Evolutionary conservation across 257 asterid genomes (phyloP).

Genomic region (Cinchona pubescens): DNA sequence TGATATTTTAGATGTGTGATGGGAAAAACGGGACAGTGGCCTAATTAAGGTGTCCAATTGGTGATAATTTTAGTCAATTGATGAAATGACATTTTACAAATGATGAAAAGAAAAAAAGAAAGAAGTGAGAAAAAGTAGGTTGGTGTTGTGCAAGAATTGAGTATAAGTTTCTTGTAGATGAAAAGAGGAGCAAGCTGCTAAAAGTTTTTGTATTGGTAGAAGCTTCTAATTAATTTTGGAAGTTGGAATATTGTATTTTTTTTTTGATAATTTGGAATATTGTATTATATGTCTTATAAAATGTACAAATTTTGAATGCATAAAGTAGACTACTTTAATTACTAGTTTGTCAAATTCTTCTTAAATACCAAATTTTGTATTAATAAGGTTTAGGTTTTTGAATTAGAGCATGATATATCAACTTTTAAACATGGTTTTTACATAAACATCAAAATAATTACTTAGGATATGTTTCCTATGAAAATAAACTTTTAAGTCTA

Average conservation of each 20-base stretch:
- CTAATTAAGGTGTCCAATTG: slow-evolving; percentile 28
- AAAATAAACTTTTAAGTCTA: too few relatives aligned
- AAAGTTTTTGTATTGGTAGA: slow-evolving; percentile 8
- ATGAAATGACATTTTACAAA: slow-evolving; percentile 29
- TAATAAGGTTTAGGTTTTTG: not conserved
- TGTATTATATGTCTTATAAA: not conserved
- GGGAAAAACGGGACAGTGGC: not conserved
- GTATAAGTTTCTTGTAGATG: slow-evolving; percentile 9
- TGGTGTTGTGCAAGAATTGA: not conserved
- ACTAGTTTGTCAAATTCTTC: not conserved
- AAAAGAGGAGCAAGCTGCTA: slow-evolving; percentile 11
- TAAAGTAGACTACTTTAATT: too few relatives aligned
- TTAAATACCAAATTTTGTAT: not conserved
- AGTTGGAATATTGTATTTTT: not conserved
- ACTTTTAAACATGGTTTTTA: not conserved
- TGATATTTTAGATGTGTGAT: not conserved
- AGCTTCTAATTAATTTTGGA: slow-evolving; percentile 1
- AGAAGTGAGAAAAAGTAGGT: slow-evolving; percentile 3
- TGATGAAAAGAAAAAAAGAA: slow-evolving; percentile 12
- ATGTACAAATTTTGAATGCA: not conserved
- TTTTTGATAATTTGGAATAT: not conserved
- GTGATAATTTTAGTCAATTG: slow-evolving; percentile 32
- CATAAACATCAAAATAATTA: not conserved
- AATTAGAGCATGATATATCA: not conserved
- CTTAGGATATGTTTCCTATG: too few relatives aligned